Percentiles rank a stretch among this genome's conserved stretches.
Evolutionary conservation across 768 basidiomycete genomes (phyloP).

Genomic region (Guyanaporus albipodus): DNA sequence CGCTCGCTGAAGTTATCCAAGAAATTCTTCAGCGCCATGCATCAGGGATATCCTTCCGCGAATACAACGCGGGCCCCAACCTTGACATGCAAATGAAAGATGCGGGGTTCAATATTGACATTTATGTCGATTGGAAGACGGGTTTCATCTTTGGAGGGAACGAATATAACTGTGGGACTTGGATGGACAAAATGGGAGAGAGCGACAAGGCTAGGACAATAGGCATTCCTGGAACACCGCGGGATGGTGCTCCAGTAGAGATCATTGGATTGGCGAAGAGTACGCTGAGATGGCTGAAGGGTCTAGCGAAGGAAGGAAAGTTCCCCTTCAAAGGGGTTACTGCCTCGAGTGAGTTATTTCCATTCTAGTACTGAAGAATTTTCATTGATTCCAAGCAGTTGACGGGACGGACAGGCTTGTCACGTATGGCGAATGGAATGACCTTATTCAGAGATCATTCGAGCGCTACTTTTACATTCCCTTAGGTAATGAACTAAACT

Average conservation of each 20-base stretch:
- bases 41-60: slow-evolving; percentile 87
- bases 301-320: slow-evolving; percentile 55
- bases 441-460: slow-evolving; percentile 80
- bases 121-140: slow-evolving; percentile 94
- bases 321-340: slow-evolving; percentile 93
- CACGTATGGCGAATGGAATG: slow-evolving; percentile 88
- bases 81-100: slow-evolving; percentile 97
- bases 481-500: slow-evolving; percentile 41
- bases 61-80: slow-evolving; percentile 94
- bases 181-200: slow-evolving; percentile 99
- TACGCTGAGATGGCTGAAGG: slow-evolving; percentile 83
- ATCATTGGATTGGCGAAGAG: slow-evolving; percentile 93
- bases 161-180: slow-evolving; percentile 82
- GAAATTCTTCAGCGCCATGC: slow-evolving; percentile 95
- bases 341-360: slow-evolving; percentile 58
- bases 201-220: slow-evolving; percentile 88
- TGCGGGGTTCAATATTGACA: slow-evolving; percentile 89
- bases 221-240: slow-evolving; percentile 91
- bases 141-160: slow-evolving; percentile 90
- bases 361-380: not conserved
- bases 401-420: slow-evolving; percentile 63
- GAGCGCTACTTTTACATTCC: slow-evolving; percentile 93
- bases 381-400: slow-evolving; percentile 42
- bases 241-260: slow-evolving; percentile 95
- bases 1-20: slow-evolving; percentile 92